Evolutionary conservation across 768 basidiomycete species (phyloP), one percentile per base, ranked within the genome.

Genomic region (Boletus vinaceobasis): DNA sequence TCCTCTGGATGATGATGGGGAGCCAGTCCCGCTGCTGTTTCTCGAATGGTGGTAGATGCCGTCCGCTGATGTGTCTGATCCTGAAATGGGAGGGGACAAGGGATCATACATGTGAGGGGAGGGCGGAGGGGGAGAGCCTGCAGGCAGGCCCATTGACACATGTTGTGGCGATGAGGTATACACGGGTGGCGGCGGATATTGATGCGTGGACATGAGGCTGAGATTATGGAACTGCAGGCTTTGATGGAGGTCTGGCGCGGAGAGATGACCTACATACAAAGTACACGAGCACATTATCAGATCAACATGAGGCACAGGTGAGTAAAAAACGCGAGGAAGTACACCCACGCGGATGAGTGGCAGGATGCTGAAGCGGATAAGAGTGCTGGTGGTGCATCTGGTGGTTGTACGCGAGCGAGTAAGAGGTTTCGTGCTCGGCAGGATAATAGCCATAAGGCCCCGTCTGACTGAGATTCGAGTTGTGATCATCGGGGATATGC

Each of bases 31-130:
- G 69, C 84, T 83, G 69, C 84, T 87, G 76, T 89, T 88, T 70
- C 80, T 76, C 58, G 87, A 88, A 62, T 77, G 78, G 75, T 87
- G 85, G 79, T 90, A 86, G 56, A 85, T 71, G 65, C 87, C 87
- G 81, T 90, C 88, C 63, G 79, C 87, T 67, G 90, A 91, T 70
- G 88, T 88, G 75, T 92, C 90, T 75, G 90, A 91, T 76, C 89
- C 89, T 77, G 89, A 91, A 69, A 90, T 78, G 75, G 87, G 88
- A 70, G 90, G 90, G 53, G 88, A 90, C 65, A 90, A 76, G 70
- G 89, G 85, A 76, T 88, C 88, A 73, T 91, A 90, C 75, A 88
- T 81, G 75, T 86, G 81, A 72, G 87, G 83, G 59, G 86, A 86
- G 62, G 85, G 82, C 64, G 85, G 85, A 67, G 89, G 86, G 67